Evolutionary conservation across 192 early-diverging fungal species (phyloP).

Genomic region (Entomortierella parvispora): DNA sequence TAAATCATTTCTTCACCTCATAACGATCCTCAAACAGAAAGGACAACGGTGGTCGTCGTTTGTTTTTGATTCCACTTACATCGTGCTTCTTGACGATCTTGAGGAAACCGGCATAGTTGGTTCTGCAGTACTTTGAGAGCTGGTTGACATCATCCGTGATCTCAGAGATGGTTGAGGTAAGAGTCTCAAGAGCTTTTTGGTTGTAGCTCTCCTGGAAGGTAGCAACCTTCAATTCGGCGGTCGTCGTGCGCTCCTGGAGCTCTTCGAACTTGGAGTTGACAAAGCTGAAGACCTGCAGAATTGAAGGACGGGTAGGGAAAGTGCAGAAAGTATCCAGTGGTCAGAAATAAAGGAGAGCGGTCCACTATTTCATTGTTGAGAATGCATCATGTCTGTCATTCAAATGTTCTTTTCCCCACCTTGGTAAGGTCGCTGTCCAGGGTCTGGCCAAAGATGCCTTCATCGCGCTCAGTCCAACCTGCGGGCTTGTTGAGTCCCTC

Average conservation of each 20-base stretch:
- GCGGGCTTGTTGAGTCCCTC: conserved; percentile 68
- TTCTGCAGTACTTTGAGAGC: conserved; percentile 76
- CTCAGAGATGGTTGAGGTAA: conserved; percentile 70
- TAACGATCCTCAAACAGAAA: too few relatives aligned
- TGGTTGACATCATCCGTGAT: conserved; percentile 84
- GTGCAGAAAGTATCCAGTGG: not conserved
- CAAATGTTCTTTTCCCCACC: too few relatives aligned
- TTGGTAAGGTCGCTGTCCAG: conserved; percentile 92
- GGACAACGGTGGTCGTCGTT: too few relatives aligned
- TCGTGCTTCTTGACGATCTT: conserved; percentile 99
- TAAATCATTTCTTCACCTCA: not conserved
- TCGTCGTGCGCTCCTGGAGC: conserved; percentile 73
- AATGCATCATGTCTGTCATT: too few relatives aligned
- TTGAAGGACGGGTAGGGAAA: not conserved
- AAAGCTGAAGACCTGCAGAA: conserved; percentile 78
- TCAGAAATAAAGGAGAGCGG: conserved; percentile 8
- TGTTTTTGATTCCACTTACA: conserved; percentile 35
- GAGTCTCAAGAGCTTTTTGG: conserved; percentile 63
- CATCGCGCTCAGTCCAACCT: conserved; percentile 85
- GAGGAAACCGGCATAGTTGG: conserved; percentile 87
- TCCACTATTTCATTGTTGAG: not conserved
- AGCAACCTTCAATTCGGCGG: conserved; percentile 67
- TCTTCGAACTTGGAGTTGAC: conserved; percentile 79
- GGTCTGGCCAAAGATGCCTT: conserved; percentile 90
- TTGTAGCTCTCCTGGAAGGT: conserved; percentile 52